Conservation (phyloP, 352 stramenopile genomes). For the Plasmopara viticola region DNA sequence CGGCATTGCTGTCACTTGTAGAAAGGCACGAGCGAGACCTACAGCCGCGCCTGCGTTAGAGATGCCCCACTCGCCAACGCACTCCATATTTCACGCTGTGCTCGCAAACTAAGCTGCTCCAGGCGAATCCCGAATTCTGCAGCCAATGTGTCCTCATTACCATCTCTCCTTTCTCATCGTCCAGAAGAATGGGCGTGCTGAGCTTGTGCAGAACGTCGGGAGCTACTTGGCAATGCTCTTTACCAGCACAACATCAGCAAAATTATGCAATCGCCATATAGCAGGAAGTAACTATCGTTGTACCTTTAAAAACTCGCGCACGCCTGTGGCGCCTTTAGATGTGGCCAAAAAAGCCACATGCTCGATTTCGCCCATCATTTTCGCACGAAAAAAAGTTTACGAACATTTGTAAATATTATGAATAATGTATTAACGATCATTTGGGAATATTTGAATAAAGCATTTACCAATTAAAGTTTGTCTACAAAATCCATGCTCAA, state of each 20-base stretch:
- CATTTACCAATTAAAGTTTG: no score
- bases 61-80: constrained; percentile 31
- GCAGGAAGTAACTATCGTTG: background rate
- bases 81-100: constrained; percentile 60
- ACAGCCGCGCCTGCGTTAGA: constrained; percentile 4
- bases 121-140: constrained; percentile 31
- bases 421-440: no score
- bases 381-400: no score
- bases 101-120: constrained; percentile 31
- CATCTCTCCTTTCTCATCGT: constrained; percentile 1
- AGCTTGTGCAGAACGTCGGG: constrained; percentile 30
- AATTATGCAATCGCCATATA: background rate
- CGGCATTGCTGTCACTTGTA: constrained; percentile 11
- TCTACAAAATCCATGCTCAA: constrained; percentile 1
- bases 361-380: constrained; percentile 15
- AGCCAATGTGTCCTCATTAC: background rate
- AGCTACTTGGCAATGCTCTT: constrained; percentile 36
- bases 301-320: constrained; percentile 40
- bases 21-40: constrained; percentile 20
- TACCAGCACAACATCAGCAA: background rate
- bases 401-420: no score
- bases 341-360: constrained; percentile 30
- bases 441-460: no score
- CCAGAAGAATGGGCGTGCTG: constrained; percentile 12
- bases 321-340: constrained; percentile 32